phyloP scores from a whole-genome alignment of 1,139 yeast species.

The Zygotorulaspora mrakii region DNA sequence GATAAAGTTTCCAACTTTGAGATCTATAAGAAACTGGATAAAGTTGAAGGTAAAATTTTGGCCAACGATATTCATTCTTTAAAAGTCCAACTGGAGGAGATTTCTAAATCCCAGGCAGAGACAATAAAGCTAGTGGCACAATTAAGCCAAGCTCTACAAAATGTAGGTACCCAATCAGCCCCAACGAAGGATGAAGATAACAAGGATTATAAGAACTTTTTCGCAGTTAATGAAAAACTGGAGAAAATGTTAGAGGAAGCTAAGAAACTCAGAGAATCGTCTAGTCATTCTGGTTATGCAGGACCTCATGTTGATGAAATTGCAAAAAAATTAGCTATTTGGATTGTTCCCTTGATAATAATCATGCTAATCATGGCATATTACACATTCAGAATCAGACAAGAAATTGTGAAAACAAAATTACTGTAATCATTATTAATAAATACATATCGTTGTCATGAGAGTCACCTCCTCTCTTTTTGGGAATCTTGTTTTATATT shows the following conservation, averaged over 20 bases:
- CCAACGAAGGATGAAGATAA: constrained; percentile 14
- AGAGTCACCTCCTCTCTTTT: not conserved
- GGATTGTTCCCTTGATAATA: constrained; percentile 38
- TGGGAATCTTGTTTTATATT: not conserved
- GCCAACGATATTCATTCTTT: constrained; percentile 34
- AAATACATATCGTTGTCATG: not conserved
- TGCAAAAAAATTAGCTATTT: constrained; percentile 35
- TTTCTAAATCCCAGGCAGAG: constrained; percentile 25
- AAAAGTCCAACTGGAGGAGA: constrained; percentile 20
- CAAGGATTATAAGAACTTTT: constrained; percentile 34
- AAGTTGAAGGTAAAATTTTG: constrained; percentile 35
- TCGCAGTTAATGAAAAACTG: constrained; percentile 32
- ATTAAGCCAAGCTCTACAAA: constrained; percentile 15
- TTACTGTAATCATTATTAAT: constrained; percentile 25
- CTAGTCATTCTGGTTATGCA: constrained; percentile 19
- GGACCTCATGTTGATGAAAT: constrained; percentile 37
- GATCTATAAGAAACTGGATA: constrained; percentile 33
- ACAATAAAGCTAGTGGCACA: constrained; percentile 26
- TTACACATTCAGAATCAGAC: constrained; percentile 41
- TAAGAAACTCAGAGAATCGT: constrained; percentile 34
- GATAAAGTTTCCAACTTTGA: constrained; percentile 28
- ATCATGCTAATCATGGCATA: constrained; percentile 38
- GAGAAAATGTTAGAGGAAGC: constrained; percentile 36
- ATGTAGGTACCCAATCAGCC: constrained; percentile 5
- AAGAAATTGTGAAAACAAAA: constrained; percentile 41